Base-by-base conservation (phyloP, 1,139 yeast species). In the Suhomyces taliae region DNA sequence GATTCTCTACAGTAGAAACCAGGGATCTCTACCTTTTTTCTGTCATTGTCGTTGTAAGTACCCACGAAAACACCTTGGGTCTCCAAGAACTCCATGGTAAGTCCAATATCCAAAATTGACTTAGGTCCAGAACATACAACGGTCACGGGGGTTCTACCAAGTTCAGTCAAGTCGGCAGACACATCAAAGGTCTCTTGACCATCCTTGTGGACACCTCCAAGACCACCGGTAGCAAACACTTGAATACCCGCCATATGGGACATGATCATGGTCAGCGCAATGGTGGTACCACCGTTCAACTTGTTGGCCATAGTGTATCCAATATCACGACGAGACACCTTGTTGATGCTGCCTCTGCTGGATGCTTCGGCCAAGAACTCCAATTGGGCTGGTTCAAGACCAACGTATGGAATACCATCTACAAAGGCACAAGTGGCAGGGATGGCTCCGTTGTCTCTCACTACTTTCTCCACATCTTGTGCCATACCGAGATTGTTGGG, bases 121-220 rank as follows among this genome's bases (percentile, higher is more conserved):
- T 90, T 90, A 4, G 97, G 96, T 0, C 97, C 97, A 9, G 96
- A 84, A 61, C 97, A 90, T 3, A 90, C 91, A 12, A 90, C 97
- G 1, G 91, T 83, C 2, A 90, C 90, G 0, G 93, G 90, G 0
- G 96, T 90, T 47, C 84, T 72, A 1, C 91, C 87, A 48, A 90
- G 72, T 60, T 90, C 97, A 36, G 89, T 90, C 53, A 90, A 76
- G 65, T 90, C 97, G 5, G 96, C 96, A 53, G 93, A 85, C 27
- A 90, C 74, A 65, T 90, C 97, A 82, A 88, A 79, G 1, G 91
- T 83, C 32, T 65, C 53, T 45, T 87, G 85, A 7, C 87, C 95
- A 10, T 87, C 88, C 47, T 90, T 76, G 59, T 90, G 96, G 11
- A 90, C 96, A 12, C 97, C 97, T 8, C 97, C 97, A 27, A 90